These are phyloP conservation scores for Lentithecium fluviatile DNA, from an alignment of 495 filamentous ascomycete genomes.

Conservation along the genomic window DNA sequence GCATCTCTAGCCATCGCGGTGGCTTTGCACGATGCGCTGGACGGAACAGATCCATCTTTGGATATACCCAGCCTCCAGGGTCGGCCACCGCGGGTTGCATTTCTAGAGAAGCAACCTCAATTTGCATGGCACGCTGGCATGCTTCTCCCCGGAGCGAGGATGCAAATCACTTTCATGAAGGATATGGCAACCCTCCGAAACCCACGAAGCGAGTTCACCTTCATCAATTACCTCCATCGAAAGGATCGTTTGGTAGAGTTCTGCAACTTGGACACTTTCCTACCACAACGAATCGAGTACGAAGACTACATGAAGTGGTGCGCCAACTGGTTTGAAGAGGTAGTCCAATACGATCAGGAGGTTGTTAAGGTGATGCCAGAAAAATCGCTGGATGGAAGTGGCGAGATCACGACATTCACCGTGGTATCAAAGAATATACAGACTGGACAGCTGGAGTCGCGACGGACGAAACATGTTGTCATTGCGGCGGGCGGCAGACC, in stretches of 20 bases:
- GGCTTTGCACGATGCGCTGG: conserved; percentile 71
- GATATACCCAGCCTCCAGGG: conserved; percentile 30
- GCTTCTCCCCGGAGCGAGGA: conserved; percentile 86
- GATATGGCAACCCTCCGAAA: conserved; percentile 87
- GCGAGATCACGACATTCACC: conserved; percentile 53
- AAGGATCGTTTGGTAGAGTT: conserved; percentile 81
- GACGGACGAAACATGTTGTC: conserved; percentile 75
- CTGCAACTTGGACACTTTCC: conserved; percentile 84
- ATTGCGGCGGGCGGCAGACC: conserved; percentile 82
- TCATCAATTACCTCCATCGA: conserved; percentile 86
- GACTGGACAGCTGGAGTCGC: conserved; percentile 53
- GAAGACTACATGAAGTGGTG: conserved; percentile 97
- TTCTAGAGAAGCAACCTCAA: conserved; percentile 77
- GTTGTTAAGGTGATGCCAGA: conserved; percentile 61
- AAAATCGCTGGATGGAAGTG: conserved; percentile 37
- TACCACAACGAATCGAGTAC: conserved; percentile 83
- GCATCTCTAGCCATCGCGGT: conserved; percentile 91
- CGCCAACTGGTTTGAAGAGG: conserved; percentile 72
- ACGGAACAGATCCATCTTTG: conserved; percentile 23
- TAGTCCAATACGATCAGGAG: conserved; percentile 75
- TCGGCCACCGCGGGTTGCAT: conserved; percentile 66
- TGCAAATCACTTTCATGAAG: conserved; percentile 99
- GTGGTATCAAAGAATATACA: conserved; percentile 55
- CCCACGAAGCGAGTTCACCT: conserved; percentile 88
- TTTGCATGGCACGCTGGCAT: conserved; percentile 96